Conservation (phyloP, 1,284 basidiomycete genomes). For the Naganishia cerealis region DNA sequence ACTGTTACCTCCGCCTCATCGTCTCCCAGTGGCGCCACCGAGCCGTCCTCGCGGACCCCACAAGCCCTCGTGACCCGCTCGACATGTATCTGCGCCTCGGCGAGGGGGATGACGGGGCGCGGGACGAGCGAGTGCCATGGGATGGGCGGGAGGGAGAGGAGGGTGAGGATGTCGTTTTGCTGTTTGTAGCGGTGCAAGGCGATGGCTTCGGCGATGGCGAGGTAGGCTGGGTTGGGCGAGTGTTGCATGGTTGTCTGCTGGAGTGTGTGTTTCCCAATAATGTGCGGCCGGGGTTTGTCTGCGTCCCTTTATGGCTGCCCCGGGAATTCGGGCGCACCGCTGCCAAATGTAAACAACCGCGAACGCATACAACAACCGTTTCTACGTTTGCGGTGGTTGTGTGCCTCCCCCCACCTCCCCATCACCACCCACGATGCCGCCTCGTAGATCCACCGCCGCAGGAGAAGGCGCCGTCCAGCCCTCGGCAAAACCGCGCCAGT, state of each 20-base stretch:
- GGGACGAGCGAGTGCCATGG: conserved; percentile 27
- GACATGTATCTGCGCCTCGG: conserved; percentile 10
- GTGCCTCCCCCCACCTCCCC: no score
- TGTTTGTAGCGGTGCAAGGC: conserved; percentile 7
- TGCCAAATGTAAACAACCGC: conserved; percentile 20
- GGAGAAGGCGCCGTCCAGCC: no score
- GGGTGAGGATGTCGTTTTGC: conserved; percentile 8
- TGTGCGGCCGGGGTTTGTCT: no score
- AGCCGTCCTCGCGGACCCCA: conserved; percentile 8
- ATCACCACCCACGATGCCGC: conserved; percentile 8
- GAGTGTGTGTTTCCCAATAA: no score
- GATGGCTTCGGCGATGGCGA: conserved; percentile 30
- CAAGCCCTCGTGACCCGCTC: conserved; percentile 1
- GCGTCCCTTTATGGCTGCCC: neutral
- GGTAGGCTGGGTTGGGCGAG: conserved; percentile 31
- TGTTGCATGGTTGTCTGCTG: neutral
- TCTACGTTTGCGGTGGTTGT: no score
- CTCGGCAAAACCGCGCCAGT: neutral
- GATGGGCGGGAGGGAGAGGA: conserved; percentile 9
- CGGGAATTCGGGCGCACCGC: conserved; percentile 7
- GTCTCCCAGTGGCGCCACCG: neutral
- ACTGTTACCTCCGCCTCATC: neutral
- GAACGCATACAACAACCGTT: no score
- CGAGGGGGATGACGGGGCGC: conserved; percentile 7
- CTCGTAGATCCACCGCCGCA: conserved; percentile 5